These are phyloP conservation scores for Hemisphaericaspora lyxosophila DNA, from an alignment of 1,139 yeast genomes.

Conservation along the genomic window DNA sequence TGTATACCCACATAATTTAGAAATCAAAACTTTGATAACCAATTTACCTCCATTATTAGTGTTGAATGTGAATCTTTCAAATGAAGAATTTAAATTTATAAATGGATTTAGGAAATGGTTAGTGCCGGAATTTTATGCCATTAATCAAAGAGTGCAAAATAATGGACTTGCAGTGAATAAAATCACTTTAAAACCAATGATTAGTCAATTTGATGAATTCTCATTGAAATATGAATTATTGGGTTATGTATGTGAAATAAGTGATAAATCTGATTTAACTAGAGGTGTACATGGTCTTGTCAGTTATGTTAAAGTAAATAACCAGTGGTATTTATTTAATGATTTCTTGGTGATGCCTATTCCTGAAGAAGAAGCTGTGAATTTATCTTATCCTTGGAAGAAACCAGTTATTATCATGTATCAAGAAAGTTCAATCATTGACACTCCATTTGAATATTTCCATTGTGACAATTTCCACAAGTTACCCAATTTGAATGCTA, in stretches of 20 bases:
- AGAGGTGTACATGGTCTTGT: conserved; percentile 56
- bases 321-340: conserved; percentile 82
- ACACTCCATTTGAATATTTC: conserved; percentile 25
- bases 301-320: conserved; percentile 53
- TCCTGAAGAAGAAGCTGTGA: conserved; percentile 69
- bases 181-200: conserved; percentile 24
- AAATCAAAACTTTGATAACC: conserved; percentile 44
- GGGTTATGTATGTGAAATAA: conserved; percentile 70
- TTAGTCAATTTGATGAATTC: conserved; percentile 27
- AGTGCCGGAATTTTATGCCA: conserved; percentile 55
- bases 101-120: conserved; percentile 55
- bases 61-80: conserved; percentile 55
- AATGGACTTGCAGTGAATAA: conserved; percentile 16
- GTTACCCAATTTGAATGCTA: conserved; percentile 48
- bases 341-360: conserved; percentile 87
- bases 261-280: conserved; percentile 49
- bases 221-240: conserved; percentile 54
- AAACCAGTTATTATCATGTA: conserved; percentile 76
- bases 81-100: conserved; percentile 45
- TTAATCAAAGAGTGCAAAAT: conserved; percentile 13
- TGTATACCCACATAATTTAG: conserved; percentile 47
- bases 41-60: conserved; percentile 68
- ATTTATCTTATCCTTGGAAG: conserved; percentile 76
- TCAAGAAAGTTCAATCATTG: conserved; percentile 47
- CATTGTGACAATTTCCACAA: conserved; percentile 19